These are phyloP conservation scores for Spergularia marina DNA, from an alignment of 148 eudicot species.

Conservation along the genomic window DNA sequence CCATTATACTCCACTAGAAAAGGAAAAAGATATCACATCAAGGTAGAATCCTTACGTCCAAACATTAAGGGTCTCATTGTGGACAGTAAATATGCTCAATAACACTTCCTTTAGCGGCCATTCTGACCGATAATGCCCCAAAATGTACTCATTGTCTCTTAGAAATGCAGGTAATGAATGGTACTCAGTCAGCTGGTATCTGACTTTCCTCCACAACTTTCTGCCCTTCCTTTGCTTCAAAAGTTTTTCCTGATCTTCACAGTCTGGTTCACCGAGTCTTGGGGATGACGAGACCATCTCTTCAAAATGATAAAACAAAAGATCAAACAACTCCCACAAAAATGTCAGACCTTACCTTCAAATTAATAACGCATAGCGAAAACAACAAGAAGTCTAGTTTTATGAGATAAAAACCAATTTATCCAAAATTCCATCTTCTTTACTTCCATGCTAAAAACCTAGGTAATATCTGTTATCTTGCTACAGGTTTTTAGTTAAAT, in stretches of 20 bases:
- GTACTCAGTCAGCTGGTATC: slow-evolving; percentile 41
- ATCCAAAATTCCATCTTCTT: too few relatives aligned
- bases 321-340: background rate
- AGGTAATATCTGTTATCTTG: too few relatives aligned
- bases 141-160: slow-evolving; percentile 50
- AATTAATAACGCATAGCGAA: background rate
- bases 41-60: slow-evolving; percentile 50
- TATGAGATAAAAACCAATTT: too few relatives aligned
- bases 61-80: slow-evolving; percentile 56
- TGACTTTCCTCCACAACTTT: slow-evolving; percentile 33
- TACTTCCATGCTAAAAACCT: too few relatives aligned
- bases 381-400: background rate
- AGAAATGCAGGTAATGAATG: slow-evolving; percentile 48
- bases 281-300: slow-evolving; percentile 28
- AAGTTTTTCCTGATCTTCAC: slow-evolving; percentile 29
- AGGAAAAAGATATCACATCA: background rate
- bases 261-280: slow-evolving; percentile 20
- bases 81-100: slow-evolving; percentile 46
- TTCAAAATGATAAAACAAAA: slow-evolving; percentile 4
- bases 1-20: background rate
- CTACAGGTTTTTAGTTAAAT: too few relatives aligned
- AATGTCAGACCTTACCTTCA: background rate
- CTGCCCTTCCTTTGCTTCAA: slow-evolving; percentile 22
- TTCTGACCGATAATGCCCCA: slow-evolving; percentile 46
- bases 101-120: slow-evolving; percentile 50